Evolutionary conservation across 768 basidiomycete genomes (phyloP), one percentile per base, ranked within the genome.

Genomic region (Suillus brevipes): DNA sequence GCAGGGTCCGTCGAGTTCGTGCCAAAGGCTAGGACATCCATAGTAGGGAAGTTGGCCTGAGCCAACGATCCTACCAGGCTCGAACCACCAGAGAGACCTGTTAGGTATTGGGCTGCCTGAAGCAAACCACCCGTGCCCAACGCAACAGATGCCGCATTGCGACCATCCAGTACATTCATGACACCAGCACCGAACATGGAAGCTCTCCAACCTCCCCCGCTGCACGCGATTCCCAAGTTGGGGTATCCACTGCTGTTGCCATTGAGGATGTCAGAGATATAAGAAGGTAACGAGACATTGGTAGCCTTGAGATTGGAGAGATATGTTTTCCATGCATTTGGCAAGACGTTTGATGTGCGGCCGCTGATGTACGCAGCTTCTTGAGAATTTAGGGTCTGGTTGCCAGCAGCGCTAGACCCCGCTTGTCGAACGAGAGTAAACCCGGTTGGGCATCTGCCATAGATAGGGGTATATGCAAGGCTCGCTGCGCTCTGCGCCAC

Each of bases 161-260:
- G 69, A 65, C 69, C 75, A 71, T 82, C 77, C 53, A 77, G 45
- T 3, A 73, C 71, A 12, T 64, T 65, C 50, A 74, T 62, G 38
- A 77, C 70, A 12, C 78, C 81, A 43, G 76, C 80, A 62, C 77
- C 75, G 42, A 72, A 76, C 25, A 78, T 71, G 36, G 76, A 78
- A 2, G 82, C 80, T 38, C 81, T 69, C 50, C 79, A 78, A 10
- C 80, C 80, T n/a, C 82, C 82, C 31, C 82, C 82, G 16, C 74
- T 75, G 18, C 78, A 68, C 3, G 82, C 81, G 38, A 79, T 74
- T 10, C 70, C 77, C 14, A 64, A 47, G 28, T 28, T 64, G 25
- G 64, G 64, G 50, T 64, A 64, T 18, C 23, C 49, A 25, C 31
- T 60, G 23, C 57, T 53, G 6, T 25, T 49, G 31, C 57, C 66